Evolutionary conservation across 2,329 filamentous ascomycete genomes (phyloP).

Genomic region (Zymoseptoria passerinii): DNA sequence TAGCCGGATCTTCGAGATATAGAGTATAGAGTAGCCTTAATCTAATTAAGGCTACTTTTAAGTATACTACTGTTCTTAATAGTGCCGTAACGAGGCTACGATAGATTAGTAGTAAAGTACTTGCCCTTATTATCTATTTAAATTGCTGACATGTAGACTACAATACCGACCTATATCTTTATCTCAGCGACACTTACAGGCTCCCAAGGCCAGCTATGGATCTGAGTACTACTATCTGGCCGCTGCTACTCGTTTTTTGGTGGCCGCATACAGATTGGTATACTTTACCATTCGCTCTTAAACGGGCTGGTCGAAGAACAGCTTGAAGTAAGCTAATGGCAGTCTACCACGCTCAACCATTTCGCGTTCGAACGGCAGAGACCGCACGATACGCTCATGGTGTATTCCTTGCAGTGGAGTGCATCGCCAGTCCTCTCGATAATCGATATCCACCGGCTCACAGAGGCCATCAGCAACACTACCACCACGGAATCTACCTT

Average conservation of each 20-base stretch:
- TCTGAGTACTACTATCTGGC: neutral
- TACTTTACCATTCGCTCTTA: no score
- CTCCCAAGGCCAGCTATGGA: neutral
- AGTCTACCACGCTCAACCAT: no score
- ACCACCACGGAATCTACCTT: neutral
- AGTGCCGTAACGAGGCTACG: neutral
- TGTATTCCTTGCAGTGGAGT: neutral
- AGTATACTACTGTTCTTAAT: neutral
- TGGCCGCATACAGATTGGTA: no score
- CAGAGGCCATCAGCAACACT: neutral
- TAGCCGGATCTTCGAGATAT: no score
- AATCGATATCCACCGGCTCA: neutral
- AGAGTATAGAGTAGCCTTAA: no score
- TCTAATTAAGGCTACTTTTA: no score
- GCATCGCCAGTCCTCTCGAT: neutral
- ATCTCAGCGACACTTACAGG: neutral
- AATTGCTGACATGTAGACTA: conserved; percentile 1
- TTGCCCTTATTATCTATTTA: neutral
- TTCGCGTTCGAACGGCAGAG: no score
- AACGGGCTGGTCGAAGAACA: no score
- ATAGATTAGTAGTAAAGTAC: no score
- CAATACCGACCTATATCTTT: neutral
- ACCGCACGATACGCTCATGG: neutral
- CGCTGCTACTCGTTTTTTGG: no score
- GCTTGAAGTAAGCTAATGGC: neutral